Percentiles rank a stretch among this genome's conserved stretches.
These are phyloP conservation scores for Trichoderma asperelloides DNA, from an alignment of 495 filamentous ascomycete genomes.

Conservation along the genomic window DNA sequence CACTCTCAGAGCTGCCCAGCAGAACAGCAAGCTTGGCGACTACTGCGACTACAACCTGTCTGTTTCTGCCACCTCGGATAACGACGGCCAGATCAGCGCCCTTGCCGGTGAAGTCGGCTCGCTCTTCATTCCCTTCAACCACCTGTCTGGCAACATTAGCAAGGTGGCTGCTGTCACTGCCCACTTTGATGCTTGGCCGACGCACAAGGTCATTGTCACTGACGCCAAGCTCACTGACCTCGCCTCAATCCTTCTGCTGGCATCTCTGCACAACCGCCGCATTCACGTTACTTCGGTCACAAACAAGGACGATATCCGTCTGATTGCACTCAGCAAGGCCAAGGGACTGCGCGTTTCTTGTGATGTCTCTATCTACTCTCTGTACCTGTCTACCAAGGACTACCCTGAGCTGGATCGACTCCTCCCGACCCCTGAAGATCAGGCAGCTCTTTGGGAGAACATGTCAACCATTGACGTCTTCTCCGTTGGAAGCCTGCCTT, in stretches of 20 bases:
- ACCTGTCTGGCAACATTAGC: constrained; percentile 77
- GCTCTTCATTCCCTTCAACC: constrained; percentile 82
- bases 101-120: constrained; percentile 70
- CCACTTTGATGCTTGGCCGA: constrained; percentile 75
- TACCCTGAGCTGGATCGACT: constrained; percentile 54
- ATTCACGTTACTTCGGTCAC: constrained; percentile 78
- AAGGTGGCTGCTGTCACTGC: constrained; percentile 74
- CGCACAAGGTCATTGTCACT: constrained; percentile 74
- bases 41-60: constrained; percentile 85
- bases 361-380: constrained; percentile 72
- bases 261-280: constrained; percentile 74
- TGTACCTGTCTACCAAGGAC: constrained; percentile 70
- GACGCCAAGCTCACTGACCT: constrained; percentile 79
- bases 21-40: constrained; percentile 56
- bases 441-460: constrained; percentile 72
- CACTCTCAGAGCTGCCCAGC: constrained; percentile 65
- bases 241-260: constrained; percentile 69
- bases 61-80: constrained; percentile 67
- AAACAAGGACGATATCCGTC: constrained; percentile 70
- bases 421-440: constrained; percentile 62
- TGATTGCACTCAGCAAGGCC: constrained; percentile 73
- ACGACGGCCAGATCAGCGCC: constrained; percentile 65
- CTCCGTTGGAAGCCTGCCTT: constrained; percentile 75
- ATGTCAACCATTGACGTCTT: constrained; percentile 72
- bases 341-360: constrained; percentile 80